Percentiles rank a stretch among this genome's conserved stretches.
Conservation (phyloP, 2,329 filamentous ascomycete genomes). For the Monilinia vaccinii-corymbosi region DNA sequence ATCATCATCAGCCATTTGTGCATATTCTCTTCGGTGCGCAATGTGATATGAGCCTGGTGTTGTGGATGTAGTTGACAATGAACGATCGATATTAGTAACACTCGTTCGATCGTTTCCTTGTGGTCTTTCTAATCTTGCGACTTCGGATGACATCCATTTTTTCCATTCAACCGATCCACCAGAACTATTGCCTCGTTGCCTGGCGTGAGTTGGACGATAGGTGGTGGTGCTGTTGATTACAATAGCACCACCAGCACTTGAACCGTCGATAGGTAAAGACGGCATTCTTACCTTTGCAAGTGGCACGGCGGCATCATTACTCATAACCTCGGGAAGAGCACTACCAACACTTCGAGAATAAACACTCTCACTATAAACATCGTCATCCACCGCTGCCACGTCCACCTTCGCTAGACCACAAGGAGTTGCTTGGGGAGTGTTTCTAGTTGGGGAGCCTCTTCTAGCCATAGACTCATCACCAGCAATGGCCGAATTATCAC, state of each 20-base stretch:
- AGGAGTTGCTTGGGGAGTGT: slow-evolving; percentile 8
- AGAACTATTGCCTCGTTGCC: slow-evolving; percentile 33
- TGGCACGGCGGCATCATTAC: neutral
- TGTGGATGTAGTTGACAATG: slow-evolving; percentile 18
- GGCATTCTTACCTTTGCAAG: slow-evolving; percentile 14
- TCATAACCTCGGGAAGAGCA: slow-evolving; percentile 12
- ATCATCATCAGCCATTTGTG: slow-evolving; percentile 39
- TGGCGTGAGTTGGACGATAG: slow-evolving; percentile 25
- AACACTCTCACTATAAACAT: slow-evolving; percentile 26
- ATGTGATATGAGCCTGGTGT: slow-evolving; percentile 24
- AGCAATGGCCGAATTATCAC: slow-evolving; percentile 10
- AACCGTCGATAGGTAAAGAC: slow-evolving; percentile 11
- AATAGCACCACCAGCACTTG: slow-evolving; percentile 29
- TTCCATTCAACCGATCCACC: slow-evolving; percentile 47
- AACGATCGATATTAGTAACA: slow-evolving; percentile 18
- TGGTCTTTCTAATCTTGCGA: slow-evolving; percentile 37
- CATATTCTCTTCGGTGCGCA: slow-evolving; percentile 40
- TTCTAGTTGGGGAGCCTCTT: slow-evolving; percentile 3
- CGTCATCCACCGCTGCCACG: neutral
- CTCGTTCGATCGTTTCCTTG: slow-evolving; percentile 16
- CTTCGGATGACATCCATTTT: slow-evolving; percentile 43
- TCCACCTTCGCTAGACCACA: neutral
- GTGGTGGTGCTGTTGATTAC: slow-evolving; percentile 28
- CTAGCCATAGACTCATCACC: slow-evolving; percentile 2
- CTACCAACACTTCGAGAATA: slow-evolving; percentile 29